phyloP scores from a whole-genome alignment of 2,329 filamentous ascomycete genomes.

The Didymella glomerata region DNA sequence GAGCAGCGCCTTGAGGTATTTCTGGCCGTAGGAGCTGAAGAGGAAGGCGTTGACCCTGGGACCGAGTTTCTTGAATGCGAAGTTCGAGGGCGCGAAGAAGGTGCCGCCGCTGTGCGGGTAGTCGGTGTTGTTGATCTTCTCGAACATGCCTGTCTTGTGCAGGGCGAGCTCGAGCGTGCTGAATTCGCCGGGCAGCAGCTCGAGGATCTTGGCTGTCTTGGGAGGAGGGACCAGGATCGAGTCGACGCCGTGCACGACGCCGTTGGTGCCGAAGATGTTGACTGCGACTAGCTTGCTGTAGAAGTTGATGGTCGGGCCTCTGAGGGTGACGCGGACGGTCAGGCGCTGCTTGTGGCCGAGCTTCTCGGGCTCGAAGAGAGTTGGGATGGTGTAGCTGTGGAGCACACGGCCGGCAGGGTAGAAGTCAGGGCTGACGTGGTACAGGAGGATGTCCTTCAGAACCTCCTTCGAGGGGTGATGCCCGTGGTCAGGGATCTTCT shows the following conservation, averaged over 20 bases:
- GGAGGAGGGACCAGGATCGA: constrained; percentile 80
- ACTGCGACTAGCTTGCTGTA: constrained; percentile 73
- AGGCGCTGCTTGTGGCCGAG: constrained; percentile 70
- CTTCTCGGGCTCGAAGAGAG: constrained; percentile 68
- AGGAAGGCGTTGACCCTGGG: constrained; percentile 80
- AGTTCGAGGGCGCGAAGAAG: constrained; percentile 82
- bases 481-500: constrained; percentile 65
- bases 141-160: constrained; percentile 74
- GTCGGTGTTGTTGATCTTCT: constrained; percentile 63
- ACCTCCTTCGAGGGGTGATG: constrained; percentile 73
- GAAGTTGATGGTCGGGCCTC: constrained; percentile 78
- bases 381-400: constrained; percentile 76
- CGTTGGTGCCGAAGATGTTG: constrained; percentile 79
- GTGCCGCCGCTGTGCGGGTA: constrained; percentile 70
- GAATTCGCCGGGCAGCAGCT: constrained; percentile 73
- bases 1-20: constrained; percentile 79
- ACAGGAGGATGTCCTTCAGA: constrained; percentile 73
- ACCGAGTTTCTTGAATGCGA: constrained; percentile 79
- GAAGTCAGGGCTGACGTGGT: constrained; percentile 75
- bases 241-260: constrained; percentile 81
- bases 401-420: constrained; percentile 74
- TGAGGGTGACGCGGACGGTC: constrained; percentile 68
- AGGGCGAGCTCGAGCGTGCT: constrained; percentile 80
- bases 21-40: constrained; percentile 77
- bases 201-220: constrained; percentile 68